Evolutionary conservation across 1,139 yeast genomes (phyloP).

Genomic region (Hyphopichia khmerensis): DNA sequence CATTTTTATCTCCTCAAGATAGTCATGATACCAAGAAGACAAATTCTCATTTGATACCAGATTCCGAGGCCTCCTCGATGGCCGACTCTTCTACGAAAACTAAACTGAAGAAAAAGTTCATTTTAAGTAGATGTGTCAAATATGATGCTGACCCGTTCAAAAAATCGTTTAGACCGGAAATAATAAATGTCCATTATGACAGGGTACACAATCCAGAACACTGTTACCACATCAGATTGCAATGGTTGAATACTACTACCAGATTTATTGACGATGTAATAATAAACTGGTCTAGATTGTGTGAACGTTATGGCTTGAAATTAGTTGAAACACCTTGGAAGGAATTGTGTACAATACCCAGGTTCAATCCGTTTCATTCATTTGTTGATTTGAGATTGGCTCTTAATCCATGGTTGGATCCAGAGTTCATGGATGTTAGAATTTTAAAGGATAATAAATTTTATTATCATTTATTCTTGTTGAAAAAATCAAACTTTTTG

Average conservation of each 20-base stretch:
- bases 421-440: slow-evolving; percentile 53
- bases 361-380: slow-evolving; percentile 83
- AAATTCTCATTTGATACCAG: slow-evolving; percentile 16
- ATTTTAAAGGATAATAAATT: slow-evolving; percentile 48
- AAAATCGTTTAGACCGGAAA: slow-evolving; percentile 75
- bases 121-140: slow-evolving; percentile 59
- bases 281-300: slow-evolving; percentile 73
- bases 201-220: slow-evolving; percentile 92
- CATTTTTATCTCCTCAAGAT: slow-evolving; percentile 19
- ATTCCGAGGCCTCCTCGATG: slow-evolving; percentile 36
- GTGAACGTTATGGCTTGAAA: slow-evolving; percentile 82
- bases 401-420: slow-evolving; percentile 65
- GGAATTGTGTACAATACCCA: slow-evolving; percentile 76
- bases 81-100: slow-evolving; percentile 27
- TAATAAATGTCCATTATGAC: slow-evolving; percentile 83
- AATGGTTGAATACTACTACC: slow-evolving; percentile 92
- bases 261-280: slow-evolving; percentile 88
- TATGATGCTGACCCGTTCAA: slow-evolving; percentile 75
- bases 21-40: slow-evolving; percentile 24
- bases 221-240: slow-evolving; percentile 86
- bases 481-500: slow-evolving; percentile 70
- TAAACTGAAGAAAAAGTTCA: slow-evolving; percentile 25
- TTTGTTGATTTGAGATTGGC: slow-evolving; percentile 66
- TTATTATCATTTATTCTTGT: slow-evolving; percentile 62
- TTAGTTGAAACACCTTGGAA: slow-evolving; percentile 93